A percentile compares a stretch with the other conserved stretches of the same genome.
phyloP scores from a whole-genome alignment of 2,329 filamentous ascomycete species.

The Alternaria tenuissima region DNA sequence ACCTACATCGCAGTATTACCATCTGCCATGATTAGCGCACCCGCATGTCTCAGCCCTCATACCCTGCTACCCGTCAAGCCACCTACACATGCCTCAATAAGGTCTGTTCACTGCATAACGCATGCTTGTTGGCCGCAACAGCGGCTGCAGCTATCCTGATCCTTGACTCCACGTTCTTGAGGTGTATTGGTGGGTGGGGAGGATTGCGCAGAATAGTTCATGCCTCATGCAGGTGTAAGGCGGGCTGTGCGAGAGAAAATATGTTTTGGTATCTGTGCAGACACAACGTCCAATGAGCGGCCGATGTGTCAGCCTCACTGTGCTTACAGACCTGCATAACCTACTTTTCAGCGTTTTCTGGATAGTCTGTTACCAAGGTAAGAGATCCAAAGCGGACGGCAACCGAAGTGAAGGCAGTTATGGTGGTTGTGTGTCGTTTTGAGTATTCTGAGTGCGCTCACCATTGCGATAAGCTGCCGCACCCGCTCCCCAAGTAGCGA shows the following conservation, averaged over 20 bases:
- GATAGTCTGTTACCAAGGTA: neutral
- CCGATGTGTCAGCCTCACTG: slow-evolving; percentile 10
- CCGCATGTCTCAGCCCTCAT: slow-evolving; percentile 8
- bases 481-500: neutral
- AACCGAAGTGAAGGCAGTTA: neutral
- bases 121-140: neutral
- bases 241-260: slow-evolving; percentile 8
- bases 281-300: slow-evolving; percentile 9
- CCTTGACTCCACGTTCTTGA: slow-evolving; percentile 3
- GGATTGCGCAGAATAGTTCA: neutral
- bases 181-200: neutral
- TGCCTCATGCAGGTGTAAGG: slow-evolving; percentile 6
- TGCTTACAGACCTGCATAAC: slow-evolving; percentile 9
- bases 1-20: slow-evolving; percentile 3
- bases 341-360: neutral
- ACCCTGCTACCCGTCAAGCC: slow-evolving; percentile 4
- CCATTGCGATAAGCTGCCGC: neutral
- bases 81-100: neutral
- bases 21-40: slow-evolving; percentile 14
- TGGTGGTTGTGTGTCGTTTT: neutral
- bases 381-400: neutral
- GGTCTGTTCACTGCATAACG: slow-evolving; percentile 1
- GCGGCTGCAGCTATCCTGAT: slow-evolving; percentile 8
- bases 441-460: neutral
- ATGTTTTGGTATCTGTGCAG: slow-evolving; percentile 6